Percentiles rank a stretch among this genome's conserved stretches.
Conservation (phyloP, 306 rosid species). For the Lablab purpureus region DNA sequence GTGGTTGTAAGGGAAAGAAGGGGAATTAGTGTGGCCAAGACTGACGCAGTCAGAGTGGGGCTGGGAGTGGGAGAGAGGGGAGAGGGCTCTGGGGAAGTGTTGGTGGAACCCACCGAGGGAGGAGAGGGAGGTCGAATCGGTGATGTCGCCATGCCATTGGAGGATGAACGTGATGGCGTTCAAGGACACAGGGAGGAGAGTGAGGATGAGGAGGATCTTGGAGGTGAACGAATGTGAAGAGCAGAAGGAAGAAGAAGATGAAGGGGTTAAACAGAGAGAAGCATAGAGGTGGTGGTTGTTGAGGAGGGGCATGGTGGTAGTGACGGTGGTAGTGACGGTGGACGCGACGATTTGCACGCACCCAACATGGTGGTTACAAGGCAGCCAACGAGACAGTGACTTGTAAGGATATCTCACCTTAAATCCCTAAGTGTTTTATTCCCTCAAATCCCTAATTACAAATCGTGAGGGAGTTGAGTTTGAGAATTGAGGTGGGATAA, state of each 20-base stretch:
- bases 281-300: constrained; percentile 69
- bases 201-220: constrained; percentile 81
- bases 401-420: too few species aligned
- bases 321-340: too few species aligned
- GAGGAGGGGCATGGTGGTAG: constrained; percentile 49
- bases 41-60: constrained; percentile 67
- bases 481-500: too few species aligned
- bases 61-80: constrained; percentile 52
- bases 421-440: too few species aligned
- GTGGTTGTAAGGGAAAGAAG: constrained; percentile 80
- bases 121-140: constrained; percentile 79
- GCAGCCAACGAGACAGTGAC: constrained; percentile 7
- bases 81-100: constrained; percentile 82
- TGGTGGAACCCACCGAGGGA: constrained; percentile 77
- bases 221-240: constrained; percentile 65
- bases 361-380: constrained; percentile 22
- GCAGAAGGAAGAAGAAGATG: constrained; percentile 48
- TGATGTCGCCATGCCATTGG: constrained; percentile 97
- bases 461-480: too few species aligned
- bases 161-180: constrained; percentile 87
- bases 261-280: constrained; percentile 64
- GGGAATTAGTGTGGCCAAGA: constrained; percentile 71
- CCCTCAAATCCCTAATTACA: too few species aligned
- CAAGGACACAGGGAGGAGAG: constrained; percentile 85
- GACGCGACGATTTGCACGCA: constrained; percentile 34